Percentiles rank a stretch among this genome's conserved stretches.
phyloP scores from a whole-genome alignment of 345 rosid species.

The Populus pruinosa region DNA sequence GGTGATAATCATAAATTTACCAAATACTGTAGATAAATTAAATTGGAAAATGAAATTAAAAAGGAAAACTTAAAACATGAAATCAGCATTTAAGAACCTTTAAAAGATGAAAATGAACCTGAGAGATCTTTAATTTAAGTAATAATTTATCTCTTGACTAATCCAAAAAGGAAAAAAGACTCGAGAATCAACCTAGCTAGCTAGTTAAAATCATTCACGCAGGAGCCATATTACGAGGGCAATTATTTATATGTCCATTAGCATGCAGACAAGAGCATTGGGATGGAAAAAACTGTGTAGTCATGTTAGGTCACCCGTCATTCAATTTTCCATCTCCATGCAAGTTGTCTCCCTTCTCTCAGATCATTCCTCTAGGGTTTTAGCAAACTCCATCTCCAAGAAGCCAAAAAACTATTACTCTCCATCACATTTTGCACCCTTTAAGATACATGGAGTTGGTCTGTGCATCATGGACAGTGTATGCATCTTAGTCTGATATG shows the following conservation, averaged over 20 bases:
- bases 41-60: background rate
- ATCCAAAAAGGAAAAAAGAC: background rate
- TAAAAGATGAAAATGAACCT: background rate
- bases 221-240: background rate
- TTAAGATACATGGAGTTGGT: constrained; percentile 14
- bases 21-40: too few relatives aligned
- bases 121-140: too few relatives aligned
- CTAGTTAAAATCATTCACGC: background rate
- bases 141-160: too few relatives aligned
- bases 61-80: too few relatives aligned
- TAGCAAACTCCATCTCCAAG: constrained; percentile 35
- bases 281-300: constrained; percentile 32
- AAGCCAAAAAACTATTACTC: constrained; percentile 23
- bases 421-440: constrained; percentile 14
- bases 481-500: background rate
- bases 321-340: constrained; percentile 22
- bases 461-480: background rate
- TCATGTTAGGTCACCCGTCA: constrained; percentile 42
- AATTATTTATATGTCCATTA: constrained; percentile 32
- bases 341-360: constrained; percentile 31
- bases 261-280: constrained; percentile 48
- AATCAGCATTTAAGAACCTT: too few relatives aligned
- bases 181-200: too few relatives aligned
- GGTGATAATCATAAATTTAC: background rate
- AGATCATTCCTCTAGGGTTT: constrained; percentile 26